Evolutionary conservation across 257 asterid species (phyloP).

Genomic region (Mitragyna speciosa): DNA sequence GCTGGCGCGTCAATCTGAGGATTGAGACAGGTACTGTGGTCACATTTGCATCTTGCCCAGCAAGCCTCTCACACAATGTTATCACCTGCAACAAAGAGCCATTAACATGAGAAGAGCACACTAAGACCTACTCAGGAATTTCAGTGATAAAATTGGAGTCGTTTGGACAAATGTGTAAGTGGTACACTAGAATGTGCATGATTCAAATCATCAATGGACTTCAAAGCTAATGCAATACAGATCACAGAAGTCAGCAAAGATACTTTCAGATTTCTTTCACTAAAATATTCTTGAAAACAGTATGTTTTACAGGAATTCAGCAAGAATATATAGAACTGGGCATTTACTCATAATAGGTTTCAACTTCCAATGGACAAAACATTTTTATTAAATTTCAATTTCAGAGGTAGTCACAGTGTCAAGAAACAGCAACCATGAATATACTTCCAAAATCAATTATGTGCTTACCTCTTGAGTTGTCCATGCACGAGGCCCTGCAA

Average conservation of each 20-base stretch:
- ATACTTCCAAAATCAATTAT: not conserved
- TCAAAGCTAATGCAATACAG: not conserved
- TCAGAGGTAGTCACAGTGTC: too few species aligned
- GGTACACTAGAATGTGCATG: not conserved
- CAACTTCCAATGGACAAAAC: not conserved
- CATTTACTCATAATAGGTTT: not conserved
- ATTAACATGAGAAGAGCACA: not conserved
- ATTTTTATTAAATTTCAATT: too few species aligned
- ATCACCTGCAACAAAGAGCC: slow-evolving; percentile 62
- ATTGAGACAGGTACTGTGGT: slow-evolving; percentile 98
- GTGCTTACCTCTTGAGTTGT: slow-evolving; percentile 90
- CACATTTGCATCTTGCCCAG: slow-evolving; percentile 99
- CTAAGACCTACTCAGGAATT: not conserved
- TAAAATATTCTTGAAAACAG: not conserved
- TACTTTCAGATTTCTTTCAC: not conserved
- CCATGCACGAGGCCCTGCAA: slow-evolving; percentile 99
- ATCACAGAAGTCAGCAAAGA: not conserved
- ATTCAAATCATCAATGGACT: not conserved
- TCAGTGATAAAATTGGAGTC: too few species aligned
- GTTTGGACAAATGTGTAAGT: not conserved
- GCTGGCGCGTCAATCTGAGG: slow-evolving; percentile 86
- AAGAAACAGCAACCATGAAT: not conserved
- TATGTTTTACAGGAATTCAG: not conserved
- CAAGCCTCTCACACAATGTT: slow-evolving; percentile 95
- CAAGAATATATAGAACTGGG: not conserved